Conservation (phyloP, 148 eudicot genomes). For the Cornus suecica region DNA sequence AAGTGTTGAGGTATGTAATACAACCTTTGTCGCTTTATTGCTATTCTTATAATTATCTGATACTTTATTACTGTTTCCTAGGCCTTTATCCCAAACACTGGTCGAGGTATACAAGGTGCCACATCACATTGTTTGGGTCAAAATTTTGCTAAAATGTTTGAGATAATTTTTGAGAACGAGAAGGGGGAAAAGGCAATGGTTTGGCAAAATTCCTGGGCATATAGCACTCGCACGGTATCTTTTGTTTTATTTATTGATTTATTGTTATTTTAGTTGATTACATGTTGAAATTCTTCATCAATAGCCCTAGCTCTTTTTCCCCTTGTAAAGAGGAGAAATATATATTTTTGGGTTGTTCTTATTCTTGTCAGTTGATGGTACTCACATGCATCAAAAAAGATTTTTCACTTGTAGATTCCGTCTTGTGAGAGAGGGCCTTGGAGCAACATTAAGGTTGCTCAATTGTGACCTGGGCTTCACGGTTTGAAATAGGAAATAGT, state of each 20-base stretch:
- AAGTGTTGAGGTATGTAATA: conserved; percentile 65
- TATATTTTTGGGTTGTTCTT: background rate
- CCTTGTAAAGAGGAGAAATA: no score
- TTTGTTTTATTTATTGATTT: no score
- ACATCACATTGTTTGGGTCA: conserved; percentile 98
- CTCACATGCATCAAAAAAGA: background rate
- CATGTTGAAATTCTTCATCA: background rate
- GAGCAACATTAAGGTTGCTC: no score
- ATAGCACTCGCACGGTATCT: conserved; percentile 84
- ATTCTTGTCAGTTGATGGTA: background rate
- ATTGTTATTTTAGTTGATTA: no score
- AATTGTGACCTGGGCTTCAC: no score
- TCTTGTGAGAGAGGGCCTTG: no score
- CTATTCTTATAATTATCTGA: background rate
- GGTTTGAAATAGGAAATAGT: no score
- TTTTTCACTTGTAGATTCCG: no score
- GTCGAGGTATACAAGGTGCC: conserved; percentile 98
- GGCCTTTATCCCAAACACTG: conserved; percentile 94
- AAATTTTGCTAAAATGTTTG: conserved; percentile 98
- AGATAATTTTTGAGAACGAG: conserved; percentile 88
- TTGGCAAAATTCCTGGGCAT: conserved; percentile 99
- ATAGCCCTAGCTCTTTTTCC: no score
- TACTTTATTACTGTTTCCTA: conserved; percentile 19
- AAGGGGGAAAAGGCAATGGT: conserved; percentile 83
- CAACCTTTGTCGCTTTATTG: background rate